Conservation (phyloP, 2,329 filamentous ascomycete species). For the Fusarium torulosum region DNA sequence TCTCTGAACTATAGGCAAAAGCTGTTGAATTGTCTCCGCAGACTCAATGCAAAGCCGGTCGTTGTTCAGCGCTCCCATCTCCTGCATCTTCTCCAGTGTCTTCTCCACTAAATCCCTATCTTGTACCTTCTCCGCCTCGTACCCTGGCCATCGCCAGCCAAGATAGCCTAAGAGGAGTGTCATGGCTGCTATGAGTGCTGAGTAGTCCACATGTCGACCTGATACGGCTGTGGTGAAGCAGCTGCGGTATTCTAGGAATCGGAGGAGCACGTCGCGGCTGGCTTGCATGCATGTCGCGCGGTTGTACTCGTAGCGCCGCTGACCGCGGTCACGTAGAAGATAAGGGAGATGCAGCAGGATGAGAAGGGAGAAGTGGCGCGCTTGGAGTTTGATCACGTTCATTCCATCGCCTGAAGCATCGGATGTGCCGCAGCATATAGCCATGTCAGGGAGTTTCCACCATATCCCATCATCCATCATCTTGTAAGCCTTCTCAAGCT, state of each 20-base stretch:
- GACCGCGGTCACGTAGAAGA: slow-evolving; percentile 60
- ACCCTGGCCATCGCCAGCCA: slow-evolving; percentile 51
- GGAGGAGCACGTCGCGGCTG: slow-evolving; percentile 63
- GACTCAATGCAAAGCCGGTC: slow-evolving; percentile 59
- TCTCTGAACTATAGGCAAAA: slow-evolving; percentile 58
- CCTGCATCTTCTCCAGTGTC: slow-evolving; percentile 54
- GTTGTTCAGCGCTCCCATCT: slow-evolving; percentile 54
- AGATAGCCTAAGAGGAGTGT: slow-evolving; percentile 65
- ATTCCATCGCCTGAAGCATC: slow-evolving; percentile 39
- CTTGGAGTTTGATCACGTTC: slow-evolving; percentile 59
- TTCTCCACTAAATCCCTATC: slow-evolving; percentile 56
- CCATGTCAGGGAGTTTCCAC: slow-evolving; percentile 59
- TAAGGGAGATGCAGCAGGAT: slow-evolving; percentile 68
- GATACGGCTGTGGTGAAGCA: slow-evolving; percentile 36
- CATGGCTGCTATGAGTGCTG: slow-evolving; percentile 64
- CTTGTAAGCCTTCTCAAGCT: slow-evolving; percentile 60
- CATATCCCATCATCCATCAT: slow-evolving; percentile 58
- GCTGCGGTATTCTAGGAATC: slow-evolving; percentile 62
- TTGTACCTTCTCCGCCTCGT: slow-evolving; percentile 36
- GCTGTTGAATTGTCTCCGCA: slow-evolving; percentile 58
- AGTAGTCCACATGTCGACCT: slow-evolving; percentile 64
- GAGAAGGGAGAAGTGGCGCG: slow-evolving; percentile 64
- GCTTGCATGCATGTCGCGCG: slow-evolving; percentile 59
- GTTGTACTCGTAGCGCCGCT: slow-evolving; percentile 62
- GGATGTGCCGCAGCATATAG: slow-evolving; percentile 39